These are phyloP conservation scores for Hypoxylon perforatum DNA, from an alignment of 495 filamentous ascomycete species.

Conservation along the genomic window DNA sequence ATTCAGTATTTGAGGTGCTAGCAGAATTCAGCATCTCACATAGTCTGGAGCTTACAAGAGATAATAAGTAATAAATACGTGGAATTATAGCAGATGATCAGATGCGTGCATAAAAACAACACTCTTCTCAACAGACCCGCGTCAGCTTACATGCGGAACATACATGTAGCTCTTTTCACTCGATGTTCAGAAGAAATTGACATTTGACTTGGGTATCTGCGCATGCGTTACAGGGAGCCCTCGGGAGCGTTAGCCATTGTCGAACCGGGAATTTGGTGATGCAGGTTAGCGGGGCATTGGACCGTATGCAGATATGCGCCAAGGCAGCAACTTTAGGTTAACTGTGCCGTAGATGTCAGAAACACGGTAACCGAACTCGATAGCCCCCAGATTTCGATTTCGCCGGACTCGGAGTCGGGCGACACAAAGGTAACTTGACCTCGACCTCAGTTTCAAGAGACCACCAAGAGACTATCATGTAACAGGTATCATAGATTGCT, in stretches of 20 bases:
- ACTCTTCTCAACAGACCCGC: conserved; percentile 13
- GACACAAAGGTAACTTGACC: not conserved
- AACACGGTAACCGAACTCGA: conserved; percentile 1
- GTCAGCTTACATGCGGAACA: conserved; percentile 28
- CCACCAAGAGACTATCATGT: not conserved
- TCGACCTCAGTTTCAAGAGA: not conserved
- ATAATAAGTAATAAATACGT: too few species aligned
- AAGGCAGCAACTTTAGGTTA: too few species aligned
- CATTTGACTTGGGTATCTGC: conserved; percentile 15
- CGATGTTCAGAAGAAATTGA: not conserved
- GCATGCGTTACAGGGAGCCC: too few species aligned
- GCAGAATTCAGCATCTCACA: too few species aligned
- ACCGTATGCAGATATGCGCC: conserved; percentile 18
- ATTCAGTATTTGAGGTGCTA: too few species aligned
- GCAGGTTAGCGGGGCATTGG: conserved; percentile 8
- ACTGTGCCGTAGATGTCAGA: conserved; percentile 21
- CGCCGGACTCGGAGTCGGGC: conserved; percentile 29
- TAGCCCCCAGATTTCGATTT: not conserved
- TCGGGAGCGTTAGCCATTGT: conserved; percentile 6
- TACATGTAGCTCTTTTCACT: not conserved
- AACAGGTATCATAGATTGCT: too few species aligned
- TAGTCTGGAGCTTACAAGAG: conserved; percentile 11
- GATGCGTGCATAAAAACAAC: conserved; percentile 12
- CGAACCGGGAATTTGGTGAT: conserved; percentile 34
- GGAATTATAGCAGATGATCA: conserved; percentile 23